phyloP scores from a whole-genome alignment of 257 asterid species.

The Solanum gandarillasii region DNA sequence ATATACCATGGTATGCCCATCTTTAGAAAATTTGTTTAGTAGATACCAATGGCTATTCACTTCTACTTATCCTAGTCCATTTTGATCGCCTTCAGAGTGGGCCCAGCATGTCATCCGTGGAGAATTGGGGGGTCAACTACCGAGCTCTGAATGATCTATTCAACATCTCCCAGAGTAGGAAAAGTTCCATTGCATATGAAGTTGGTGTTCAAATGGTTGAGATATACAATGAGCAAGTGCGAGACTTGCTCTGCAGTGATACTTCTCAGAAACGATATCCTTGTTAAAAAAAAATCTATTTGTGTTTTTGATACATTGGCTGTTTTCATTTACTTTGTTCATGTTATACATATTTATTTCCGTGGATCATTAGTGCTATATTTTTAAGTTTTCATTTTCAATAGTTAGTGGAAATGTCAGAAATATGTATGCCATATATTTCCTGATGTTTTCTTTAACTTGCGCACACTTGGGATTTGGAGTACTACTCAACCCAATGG shows the following conservation, averaged over 20 bases:
- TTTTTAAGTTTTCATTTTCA: not conserved
- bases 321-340: not conserved
- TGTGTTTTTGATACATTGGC: not conserved
- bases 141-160: constrained; percentile 94
- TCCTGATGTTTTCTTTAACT: constrained; percentile 53
- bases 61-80: constrained; percentile 7
- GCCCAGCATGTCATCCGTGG: constrained; percentile 61
- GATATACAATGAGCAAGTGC: constrained; percentile 92
- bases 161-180: constrained; percentile 63
- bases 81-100: constrained; percentile 49
- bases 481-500: constrained; percentile 89
- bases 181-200: constrained; percentile 60
- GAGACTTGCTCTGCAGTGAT: constrained; percentile 65
- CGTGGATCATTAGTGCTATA: not conserved
- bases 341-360: not conserved
- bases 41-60: not conserved
- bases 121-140: constrained; percentile 91
- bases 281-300: constrained; percentile 9
- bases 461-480: constrained; percentile 94
- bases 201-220: constrained; percentile 95
- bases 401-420: not conserved
- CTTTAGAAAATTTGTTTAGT: not conserved
- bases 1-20: constrained; percentile 70
- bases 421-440: not conserved
- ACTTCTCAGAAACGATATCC: constrained; percentile 85